These are phyloP conservation scores for Pyracantha coccinea DNA, from an alignment of 331 rosid species.

Conservation along the genomic window DNA sequence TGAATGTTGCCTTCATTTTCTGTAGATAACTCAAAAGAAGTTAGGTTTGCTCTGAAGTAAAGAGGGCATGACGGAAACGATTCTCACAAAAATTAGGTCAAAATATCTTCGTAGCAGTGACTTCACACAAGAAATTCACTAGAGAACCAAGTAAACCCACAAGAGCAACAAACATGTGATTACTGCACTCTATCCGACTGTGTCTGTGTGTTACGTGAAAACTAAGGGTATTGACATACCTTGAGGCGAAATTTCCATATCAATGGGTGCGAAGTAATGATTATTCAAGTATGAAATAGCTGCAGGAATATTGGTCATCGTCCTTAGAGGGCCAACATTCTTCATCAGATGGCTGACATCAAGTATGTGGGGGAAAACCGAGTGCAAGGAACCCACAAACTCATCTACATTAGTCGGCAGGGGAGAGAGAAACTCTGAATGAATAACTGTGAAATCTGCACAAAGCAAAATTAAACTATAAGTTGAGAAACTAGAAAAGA, in stretches of 20 bases:
- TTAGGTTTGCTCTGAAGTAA: not conserved
- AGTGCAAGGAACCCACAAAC: constrained; percentile 40
- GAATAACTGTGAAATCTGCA: constrained; percentile 75
- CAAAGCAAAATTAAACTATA: constrained; percentile 5
- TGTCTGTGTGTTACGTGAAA: not conserved
- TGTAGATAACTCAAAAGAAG: constrained; percentile 25
- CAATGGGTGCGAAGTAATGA: constrained; percentile 52
- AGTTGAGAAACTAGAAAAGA: constrained; percentile 14
- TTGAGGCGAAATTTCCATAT: constrained; percentile 44
- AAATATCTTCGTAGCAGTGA: too few species aligned
- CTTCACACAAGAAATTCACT: not conserved
- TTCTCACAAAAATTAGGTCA: not conserved
- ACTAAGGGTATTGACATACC: constrained; percentile 33
- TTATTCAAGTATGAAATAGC: constrained; percentile 66
- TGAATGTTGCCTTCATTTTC: constrained; percentile 42
- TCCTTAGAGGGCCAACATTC: constrained; percentile 48
- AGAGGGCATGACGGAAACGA: not conserved
- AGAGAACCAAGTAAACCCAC: not conserved
- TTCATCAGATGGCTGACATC: constrained; percentile 62
- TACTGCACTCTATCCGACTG: not conserved
- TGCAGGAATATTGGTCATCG: constrained; percentile 37
- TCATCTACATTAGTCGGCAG: constrained; percentile 64
- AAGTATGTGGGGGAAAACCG: constrained; percentile 52
- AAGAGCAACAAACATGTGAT: not conserved
- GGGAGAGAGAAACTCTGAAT: constrained; percentile 70